phyloP scores from a whole-genome alignment of 495 filamentous ascomycete species.

The Neurospora cerealis region DNA sequence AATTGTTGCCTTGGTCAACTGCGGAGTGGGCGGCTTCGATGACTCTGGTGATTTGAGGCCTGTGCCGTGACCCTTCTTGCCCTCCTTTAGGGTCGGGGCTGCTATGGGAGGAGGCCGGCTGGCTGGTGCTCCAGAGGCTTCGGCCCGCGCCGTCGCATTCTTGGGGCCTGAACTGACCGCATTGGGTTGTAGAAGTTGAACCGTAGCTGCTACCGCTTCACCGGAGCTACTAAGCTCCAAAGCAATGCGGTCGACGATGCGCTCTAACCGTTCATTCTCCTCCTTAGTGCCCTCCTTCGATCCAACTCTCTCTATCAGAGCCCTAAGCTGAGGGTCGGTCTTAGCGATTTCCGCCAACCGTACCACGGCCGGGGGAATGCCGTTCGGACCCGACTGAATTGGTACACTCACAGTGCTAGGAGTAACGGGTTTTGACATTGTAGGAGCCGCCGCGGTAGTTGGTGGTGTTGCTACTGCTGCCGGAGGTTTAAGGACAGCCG shows the following conservation, averaged over 20 bases:
- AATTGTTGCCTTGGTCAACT: neutral
- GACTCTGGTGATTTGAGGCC: neutral
- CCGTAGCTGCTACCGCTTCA: neutral
- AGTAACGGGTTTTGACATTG: neutral
- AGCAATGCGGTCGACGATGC: neutral
- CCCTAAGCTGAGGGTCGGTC: neutral
- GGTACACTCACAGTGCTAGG: neutral
- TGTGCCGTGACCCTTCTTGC: neutral
- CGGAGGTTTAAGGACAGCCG: neutral
- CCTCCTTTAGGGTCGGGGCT: neutral
- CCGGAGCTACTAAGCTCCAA: neutral
- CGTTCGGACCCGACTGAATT: neutral
- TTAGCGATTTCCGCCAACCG: neutral
- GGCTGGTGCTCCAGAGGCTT: neutral
- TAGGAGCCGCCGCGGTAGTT: neutral
- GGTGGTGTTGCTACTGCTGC: neutral
- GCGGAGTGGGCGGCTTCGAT: conserved; percentile 1
- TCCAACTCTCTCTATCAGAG: neutral
- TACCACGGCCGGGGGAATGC: neutral
- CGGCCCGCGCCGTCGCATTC: neutral
- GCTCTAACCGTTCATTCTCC: neutral
- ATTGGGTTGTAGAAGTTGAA: neutral
- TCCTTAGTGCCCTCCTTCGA: neutral
- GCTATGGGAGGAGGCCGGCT: neutral
- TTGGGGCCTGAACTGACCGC: neutral